These are phyloP conservation scores for Auriscalpium orientale DNA, from an alignment of 768 basidiomycete genomes.

Conservation along the genomic window DNA sequence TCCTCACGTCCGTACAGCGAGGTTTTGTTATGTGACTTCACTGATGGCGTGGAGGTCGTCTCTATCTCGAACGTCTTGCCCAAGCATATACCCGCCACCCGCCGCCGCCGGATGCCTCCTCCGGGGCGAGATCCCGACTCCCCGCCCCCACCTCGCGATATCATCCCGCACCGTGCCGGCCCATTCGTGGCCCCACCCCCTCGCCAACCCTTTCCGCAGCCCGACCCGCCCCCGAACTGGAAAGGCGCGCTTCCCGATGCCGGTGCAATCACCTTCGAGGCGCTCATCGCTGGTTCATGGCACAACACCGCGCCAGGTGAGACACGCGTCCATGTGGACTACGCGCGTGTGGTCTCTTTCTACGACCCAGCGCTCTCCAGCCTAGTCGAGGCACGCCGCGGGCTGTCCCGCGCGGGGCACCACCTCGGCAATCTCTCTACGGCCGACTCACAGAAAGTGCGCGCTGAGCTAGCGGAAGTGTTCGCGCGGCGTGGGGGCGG, in stretches of 20 bases:
- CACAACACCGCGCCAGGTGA: slow-evolving; percentile 37
- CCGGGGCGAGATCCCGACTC: neutral
- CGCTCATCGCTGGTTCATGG: slow-evolving; percentile 32
- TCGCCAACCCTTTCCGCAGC: neutral
- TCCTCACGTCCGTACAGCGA: slow-evolving; percentile 1
- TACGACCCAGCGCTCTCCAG: slow-evolving; percentile 34
- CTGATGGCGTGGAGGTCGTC: slow-evolving; percentile 6
- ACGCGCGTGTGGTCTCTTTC: slow-evolving; percentile 33
- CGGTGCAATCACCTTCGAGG: neutral
- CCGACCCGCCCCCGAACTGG: slow-evolving; percentile 7
- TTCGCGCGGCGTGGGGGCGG: slow-evolving; percentile 12
- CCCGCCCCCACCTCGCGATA: neutral
- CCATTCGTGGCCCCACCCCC: neutral
- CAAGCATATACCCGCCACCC: too few species aligned
- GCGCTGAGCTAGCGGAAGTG: slow-evolving; percentile 20
- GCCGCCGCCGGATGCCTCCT: neutral
- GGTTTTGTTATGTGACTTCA: slow-evolving; percentile 11
- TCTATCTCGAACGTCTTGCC: neutral
- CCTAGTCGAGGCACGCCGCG: slow-evolving; percentile 25
- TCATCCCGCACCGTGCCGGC: too few species aligned
- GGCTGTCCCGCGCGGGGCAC: slow-evolving; percentile 28
- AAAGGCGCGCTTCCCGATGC: neutral
- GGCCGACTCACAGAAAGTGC: slow-evolving; percentile 20
- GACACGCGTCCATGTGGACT: slow-evolving; percentile 34
- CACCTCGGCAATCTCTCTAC: slow-evolving; percentile 25